Percentiles rank a stretch among this genome's conserved stretches.
These are phyloP conservation scores for Psilocybe mexicana DNA, from an alignment of 1,284 basidiomycete species.

Conservation along the genomic window DNA sequence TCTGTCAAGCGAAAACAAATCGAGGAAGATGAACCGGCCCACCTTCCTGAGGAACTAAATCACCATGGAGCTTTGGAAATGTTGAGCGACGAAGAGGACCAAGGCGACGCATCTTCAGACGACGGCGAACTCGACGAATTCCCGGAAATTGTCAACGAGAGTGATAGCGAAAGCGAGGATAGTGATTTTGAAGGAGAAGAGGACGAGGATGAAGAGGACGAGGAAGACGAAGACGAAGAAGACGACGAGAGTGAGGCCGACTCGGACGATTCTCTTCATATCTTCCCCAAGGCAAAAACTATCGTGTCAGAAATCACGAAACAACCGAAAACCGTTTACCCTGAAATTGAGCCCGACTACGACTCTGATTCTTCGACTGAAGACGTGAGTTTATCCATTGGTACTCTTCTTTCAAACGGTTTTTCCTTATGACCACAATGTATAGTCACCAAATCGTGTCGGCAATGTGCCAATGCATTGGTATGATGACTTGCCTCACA, in stretches of 20 bases:
- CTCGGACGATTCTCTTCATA: conserved; percentile 37
- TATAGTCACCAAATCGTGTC: conserved; percentile 87
- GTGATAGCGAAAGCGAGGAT: conserved; percentile 53
- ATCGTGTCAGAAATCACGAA: conserved; percentile 85
- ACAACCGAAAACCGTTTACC: conserved; percentile 86
- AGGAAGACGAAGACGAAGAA: conserved; percentile 38
- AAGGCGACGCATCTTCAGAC: conserved; percentile 48
- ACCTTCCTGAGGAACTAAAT: conserved; percentile 28
- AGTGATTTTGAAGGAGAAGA: conserved; percentile 39
- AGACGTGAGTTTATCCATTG: conserved; percentile 61
- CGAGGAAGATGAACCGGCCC: conserved; percentile 37
- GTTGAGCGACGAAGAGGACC: conserved; percentile 69
- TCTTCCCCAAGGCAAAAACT: conserved; percentile 69
- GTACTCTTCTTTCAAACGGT: not conserved
- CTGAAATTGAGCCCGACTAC: conserved; percentile 94
- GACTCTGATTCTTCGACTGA: conserved; percentile 97
- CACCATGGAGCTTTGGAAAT: conserved; percentile 59
- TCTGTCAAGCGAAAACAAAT: conserved; percentile 61
- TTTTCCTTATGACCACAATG: conserved; percentile 3
- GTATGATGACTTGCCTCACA: conserved; percentile 99
- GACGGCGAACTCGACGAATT: conserved; percentile 52
- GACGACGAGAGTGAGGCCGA: conserved; percentile 38
- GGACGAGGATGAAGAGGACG: conserved; percentile 39
- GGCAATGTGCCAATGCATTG: conserved; percentile 97
- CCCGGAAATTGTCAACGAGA: conserved; percentile 55